Evolutionary conservation across 2,329 filamentous ascomycete genomes (phyloP).

Genomic region (Xylaria sp.): DNA sequence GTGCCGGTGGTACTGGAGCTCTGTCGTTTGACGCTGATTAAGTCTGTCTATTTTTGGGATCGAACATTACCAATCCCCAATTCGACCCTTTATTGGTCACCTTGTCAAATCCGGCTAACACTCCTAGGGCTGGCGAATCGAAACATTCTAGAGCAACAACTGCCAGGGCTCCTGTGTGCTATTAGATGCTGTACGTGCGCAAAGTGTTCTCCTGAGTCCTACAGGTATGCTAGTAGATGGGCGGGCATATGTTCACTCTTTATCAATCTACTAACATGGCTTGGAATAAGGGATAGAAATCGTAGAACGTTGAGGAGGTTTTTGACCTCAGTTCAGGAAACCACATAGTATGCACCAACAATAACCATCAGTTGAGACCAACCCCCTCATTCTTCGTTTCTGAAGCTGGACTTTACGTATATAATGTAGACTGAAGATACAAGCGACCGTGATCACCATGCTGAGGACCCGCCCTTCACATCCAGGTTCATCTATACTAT

Average conservation of each 20-base stretch:
- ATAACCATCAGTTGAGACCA: neutral
- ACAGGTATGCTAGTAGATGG: neutral
- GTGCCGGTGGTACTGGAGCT: slow-evolving; percentile 13
- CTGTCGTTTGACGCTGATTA: slow-evolving; percentile 39
- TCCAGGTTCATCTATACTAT: neutral
- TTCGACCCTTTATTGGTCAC: slow-evolving; percentile 37
- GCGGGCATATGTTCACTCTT: neutral
- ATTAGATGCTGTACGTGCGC: neutral
- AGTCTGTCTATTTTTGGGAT: slow-evolving; percentile 45
- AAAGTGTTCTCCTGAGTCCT: neutral
- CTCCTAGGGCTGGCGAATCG: slow-evolving; percentile 44
- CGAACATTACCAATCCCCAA: slow-evolving; percentile 43
- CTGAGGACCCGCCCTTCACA: slow-evolving; percentile 1
- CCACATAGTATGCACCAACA: neutral
- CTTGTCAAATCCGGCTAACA: slow-evolving; percentile 17
- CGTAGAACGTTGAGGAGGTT: neutral
- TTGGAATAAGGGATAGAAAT: neutral
- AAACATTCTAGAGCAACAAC: slow-evolving; percentile 18
- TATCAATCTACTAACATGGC: neutral
- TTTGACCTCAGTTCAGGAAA: neutral
- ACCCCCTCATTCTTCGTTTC: neutral
- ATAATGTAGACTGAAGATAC: neutral
- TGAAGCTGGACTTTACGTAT: neutral
- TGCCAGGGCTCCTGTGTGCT: neutral
- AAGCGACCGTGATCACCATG: neutral